Evolutionary conservation across 75 land plant species (phyloP), one percentile per base, ranked within the genome.

Genomic region (Sequoiadendron giganteum): DNA sequence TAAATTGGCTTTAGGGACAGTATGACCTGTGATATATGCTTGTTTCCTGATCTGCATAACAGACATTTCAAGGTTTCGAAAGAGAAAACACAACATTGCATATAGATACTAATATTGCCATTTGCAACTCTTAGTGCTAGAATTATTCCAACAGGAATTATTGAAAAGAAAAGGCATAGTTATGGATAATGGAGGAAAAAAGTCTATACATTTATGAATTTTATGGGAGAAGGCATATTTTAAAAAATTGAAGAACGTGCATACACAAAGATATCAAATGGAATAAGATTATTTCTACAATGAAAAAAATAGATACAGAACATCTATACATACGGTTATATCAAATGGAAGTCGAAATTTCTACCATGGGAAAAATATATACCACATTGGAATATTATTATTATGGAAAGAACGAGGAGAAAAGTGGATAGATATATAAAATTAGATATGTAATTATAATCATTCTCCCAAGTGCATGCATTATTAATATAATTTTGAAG

Each of bases 1-100:
- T 73, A 95, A 92, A 88, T 98, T 98, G 55, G 92, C 93, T 81
- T 89, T 94, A 42, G 99, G 97, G 54, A 89, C 93, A 89, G 96
- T 93, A 85, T 98, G 91, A 15, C 99, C 98, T 48, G 83, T 65
- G 21, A 96, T 89, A 79, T 95, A 98, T 49, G 91, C 93, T 86
- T 91, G 86, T 88, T 90, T 95, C 85, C 99, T 93, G 58, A 98
- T 94, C 99, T 97, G 91, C 40, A 88, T 18, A 54, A 8, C 21
- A 10, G 25, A 36, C 43, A 77, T 28, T 10, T 43, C 47, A 40
- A 38, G 6, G 3, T 48, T 39, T 49, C 5, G 38, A 36, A 38
- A 77, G 80, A 77, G 16, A 77, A 77, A 36, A 58, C 4, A 58
- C 21, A 19, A 18, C 61, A 58, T 58, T 58, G 61, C 21, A 58